These are phyloP conservation scores for Neonectria magnoliae DNA, from an alignment of 2,329 filamentous ascomycete genomes.

Conservation along the genomic window DNA sequence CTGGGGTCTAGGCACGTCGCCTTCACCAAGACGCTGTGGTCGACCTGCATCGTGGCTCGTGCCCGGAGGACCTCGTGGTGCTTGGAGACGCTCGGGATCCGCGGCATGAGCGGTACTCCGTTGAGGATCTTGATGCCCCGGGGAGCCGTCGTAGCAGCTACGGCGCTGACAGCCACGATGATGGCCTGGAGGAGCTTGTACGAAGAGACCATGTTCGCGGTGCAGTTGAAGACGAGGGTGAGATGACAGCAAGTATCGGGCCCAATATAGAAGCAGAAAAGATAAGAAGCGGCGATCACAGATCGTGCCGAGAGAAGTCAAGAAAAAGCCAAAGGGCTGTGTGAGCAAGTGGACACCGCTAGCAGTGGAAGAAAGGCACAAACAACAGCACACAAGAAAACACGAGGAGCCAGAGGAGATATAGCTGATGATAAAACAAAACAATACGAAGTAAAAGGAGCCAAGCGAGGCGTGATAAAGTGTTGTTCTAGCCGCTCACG, in stretches of 20 bases:
- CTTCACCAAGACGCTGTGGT: conserved; percentile 53
- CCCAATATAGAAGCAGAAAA: not conserved
- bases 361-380: conserved; percentile 7
- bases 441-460: no score
- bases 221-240: not conserved
- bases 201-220: conserved; percentile 46
- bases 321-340: not conserved
- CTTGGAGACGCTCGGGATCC: conserved; percentile 52
- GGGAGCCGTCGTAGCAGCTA: conserved; percentile 47
- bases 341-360: not conserved
- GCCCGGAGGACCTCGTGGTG: conserved; percentile 57
- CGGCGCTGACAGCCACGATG: conserved; percentile 45
- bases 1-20: conserved; percentile 54
- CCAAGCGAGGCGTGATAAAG: not conserved
- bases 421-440: not conserved
- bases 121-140: conserved; percentile 38
- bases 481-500: conserved; percentile 1
- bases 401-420: not conserved
- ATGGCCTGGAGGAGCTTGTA: conserved; percentile 44
- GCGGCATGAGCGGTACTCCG: conserved; percentile 38
- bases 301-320: conserved; percentile 8
- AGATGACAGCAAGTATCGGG: not conserved
- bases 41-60: conserved; percentile 51
- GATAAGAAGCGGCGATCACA: conserved; percentile 15
- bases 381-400: not conserved